Evolutionary conservation across 805 yeast genomes (phyloP).

Genomic region (Kodamaea jinghongensis): DNA sequence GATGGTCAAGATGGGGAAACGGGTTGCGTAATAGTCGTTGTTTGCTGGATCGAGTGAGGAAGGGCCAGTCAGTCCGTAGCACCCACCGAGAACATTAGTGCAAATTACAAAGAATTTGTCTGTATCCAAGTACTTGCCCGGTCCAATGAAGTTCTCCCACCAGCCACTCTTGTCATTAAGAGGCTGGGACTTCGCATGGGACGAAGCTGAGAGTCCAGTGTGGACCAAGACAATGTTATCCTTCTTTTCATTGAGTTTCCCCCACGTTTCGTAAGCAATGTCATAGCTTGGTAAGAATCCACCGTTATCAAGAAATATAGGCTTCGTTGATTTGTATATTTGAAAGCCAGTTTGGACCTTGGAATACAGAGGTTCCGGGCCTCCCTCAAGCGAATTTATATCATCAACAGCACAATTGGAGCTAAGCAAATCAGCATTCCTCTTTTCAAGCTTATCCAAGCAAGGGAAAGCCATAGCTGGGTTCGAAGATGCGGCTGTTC

Average conservation of each 20-base stretch:
- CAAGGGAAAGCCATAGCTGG: slow-evolving; percentile 82
- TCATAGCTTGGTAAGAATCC: slow-evolving; percentile 70
- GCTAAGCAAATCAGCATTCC: slow-evolving; percentile 36
- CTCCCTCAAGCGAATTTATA: slow-evolving; percentile 47
- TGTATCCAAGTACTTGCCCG: slow-evolving; percentile 77
- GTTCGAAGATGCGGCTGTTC: slow-evolving; percentile 31
- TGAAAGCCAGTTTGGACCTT: slow-evolving; percentile 66
- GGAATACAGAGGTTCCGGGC: slow-evolving; percentile 86
- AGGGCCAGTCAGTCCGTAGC: slow-evolving; percentile 95
- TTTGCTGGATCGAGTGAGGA: slow-evolving; percentile 73
- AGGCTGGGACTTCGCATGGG: slow-evolving; percentile 84
- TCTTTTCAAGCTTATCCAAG: slow-evolving; percentile 68
- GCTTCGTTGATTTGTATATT: slow-evolving; percentile 50
- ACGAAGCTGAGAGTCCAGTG: slow-evolving; percentile 90
- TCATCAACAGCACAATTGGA: slow-evolving; percentile 18
- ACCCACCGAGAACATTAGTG: slow-evolving; percentile 91
- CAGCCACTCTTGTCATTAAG: slow-evolving; percentile 75
- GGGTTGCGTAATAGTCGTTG: slow-evolving; percentile 68
- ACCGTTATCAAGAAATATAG: slow-evolving; percentile 78
- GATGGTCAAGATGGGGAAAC: slow-evolving; percentile 81
- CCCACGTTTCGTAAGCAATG: slow-evolving; percentile 96
- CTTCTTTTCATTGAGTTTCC: slow-evolving; percentile 55
- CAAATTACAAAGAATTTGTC: slow-evolving; percentile 78
- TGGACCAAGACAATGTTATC: slow-evolving; percentile 79
- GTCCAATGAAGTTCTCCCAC: slow-evolving; percentile 96